These are phyloP conservation scores for Prunus dulcis DNA, from an alignment of 306 rosid genomes.

Conservation along the genomic window DNA sequence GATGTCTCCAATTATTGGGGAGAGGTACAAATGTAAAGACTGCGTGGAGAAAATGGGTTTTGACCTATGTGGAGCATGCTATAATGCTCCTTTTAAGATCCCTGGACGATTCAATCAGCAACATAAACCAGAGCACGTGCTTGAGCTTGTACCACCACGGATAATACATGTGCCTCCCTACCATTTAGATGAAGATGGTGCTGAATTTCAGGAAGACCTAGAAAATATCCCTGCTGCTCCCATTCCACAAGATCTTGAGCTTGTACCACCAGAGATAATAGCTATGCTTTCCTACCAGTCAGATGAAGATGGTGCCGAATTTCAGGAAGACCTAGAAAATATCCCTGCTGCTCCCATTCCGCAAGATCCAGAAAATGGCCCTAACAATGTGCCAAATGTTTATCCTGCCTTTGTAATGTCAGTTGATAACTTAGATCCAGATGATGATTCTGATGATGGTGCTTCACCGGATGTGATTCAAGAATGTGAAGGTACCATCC, in stretches of 20 bases:
- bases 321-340: background rate
- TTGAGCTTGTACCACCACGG: slow-evolving; percentile 27
- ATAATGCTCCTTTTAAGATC: slow-evolving; percentile 49
- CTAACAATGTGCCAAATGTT: background rate
- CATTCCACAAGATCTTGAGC: slow-evolving; percentile 30
- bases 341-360: background rate
- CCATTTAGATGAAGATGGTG: background rate
- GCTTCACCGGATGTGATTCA: background rate
- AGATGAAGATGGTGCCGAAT: background rate
- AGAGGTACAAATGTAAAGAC: slow-evolving; percentile 75
- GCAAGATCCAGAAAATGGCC: slow-evolving; percentile 12
- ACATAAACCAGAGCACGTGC: slow-evolving; percentile 75
- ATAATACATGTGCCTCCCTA: background rate
- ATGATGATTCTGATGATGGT: background rate
- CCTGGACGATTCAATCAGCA: slow-evolving; percentile 90
- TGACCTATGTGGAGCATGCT: slow-evolving; percentile 80
- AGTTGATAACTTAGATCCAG: background rate
- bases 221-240: slow-evolving; percentile 2
- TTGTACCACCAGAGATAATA: background rate
- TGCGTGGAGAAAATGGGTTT: slow-evolving; percentile 64
- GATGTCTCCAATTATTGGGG: slow-evolving; percentile 71
- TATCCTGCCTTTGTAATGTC: slow-evolving; percentile 5
- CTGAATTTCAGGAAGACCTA: background rate
- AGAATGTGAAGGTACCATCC: slow-evolving; percentile 5
- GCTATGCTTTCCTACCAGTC: background rate